These are phyloP conservation scores for Thelonectria blattea DNA, from an alignment of 2,329 filamentous ascomycete species.

Conservation along the genomic window DNA sequence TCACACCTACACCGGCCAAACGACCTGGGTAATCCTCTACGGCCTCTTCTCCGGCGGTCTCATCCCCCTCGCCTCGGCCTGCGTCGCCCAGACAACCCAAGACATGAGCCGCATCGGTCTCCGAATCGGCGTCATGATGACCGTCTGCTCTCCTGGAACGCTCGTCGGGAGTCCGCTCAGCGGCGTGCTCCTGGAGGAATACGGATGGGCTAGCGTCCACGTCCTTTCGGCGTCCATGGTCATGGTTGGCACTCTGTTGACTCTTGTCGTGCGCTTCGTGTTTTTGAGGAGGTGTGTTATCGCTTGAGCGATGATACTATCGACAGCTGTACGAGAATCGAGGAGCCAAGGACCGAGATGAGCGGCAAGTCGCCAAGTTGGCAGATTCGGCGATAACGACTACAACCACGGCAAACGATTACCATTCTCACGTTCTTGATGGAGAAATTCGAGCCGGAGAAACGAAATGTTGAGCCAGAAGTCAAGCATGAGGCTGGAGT, in stretches of 20 bases:
- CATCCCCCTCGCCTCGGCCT: conserved; percentile 43
- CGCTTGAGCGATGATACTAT: neutral
- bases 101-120: conserved; percentile 40
- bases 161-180: conserved; percentile 35
- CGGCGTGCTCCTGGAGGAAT: conserved; percentile 4
- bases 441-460: too few species aligned
- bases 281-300: neutral
- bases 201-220: neutral
- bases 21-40: conserved; percentile 37
- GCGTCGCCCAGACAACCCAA: conserved; percentile 40
- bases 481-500: too few species aligned
- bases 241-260: neutral
- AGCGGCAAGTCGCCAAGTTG: too few species aligned
- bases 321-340: too few species aligned
- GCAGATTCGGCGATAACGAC: too few species aligned
- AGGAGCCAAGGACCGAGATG: too few species aligned
- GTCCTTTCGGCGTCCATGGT: conserved; percentile 6
- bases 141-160: conserved; percentile 36
- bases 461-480: too few species aligned
- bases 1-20: conserved; percentile 23
- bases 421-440: too few species aligned
- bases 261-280: neutral
- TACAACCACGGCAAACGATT: too few species aligned
- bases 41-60: conserved; percentile 42
- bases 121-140: conserved; percentile 43